Base-by-base conservation (phyloP, 768 basidiomycete genomes). In the Daedalea quercina region DNA sequence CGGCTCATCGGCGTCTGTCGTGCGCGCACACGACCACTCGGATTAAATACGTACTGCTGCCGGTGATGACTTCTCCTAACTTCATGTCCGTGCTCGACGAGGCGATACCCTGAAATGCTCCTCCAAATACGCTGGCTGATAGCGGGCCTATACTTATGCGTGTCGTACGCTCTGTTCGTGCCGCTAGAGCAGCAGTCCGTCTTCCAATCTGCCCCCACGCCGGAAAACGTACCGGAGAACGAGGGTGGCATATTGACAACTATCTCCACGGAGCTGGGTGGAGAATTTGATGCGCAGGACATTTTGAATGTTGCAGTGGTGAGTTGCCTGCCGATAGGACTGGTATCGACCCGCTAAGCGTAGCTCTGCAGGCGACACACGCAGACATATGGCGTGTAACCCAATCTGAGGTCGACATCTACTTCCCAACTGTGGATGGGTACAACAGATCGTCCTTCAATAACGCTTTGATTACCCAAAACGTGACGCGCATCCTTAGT, bases 351-450 rank as follows among this genome's bases (percentile, higher is more conserved):
- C 13, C 25, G 3, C 7, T 24, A 7, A 47, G 9, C 25, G 9
- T 17, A 20, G 20, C 3, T 3, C 9, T 25, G 4, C 35, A 81
- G 80, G 62, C 67, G 20, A 61, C 75, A 50, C 62, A 71, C 49
- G 68, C 77, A 40, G 79, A 82, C 57, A 57, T 83, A 4, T 84
- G 81, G 82, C 75, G 77, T 52, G 65, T 74, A 17, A 65, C 70
- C 1, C 59, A 48, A 9, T 68, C 74, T 8, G 67, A 77, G 55
- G 70, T 82, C 52, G 82, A 84, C 52, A 62, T 84, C 41, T 80
- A 78, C 60, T 69, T 71, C 40, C 69, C 73, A 52, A 53, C 47
- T 46, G 61, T 46, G 19, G 56, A 54, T 22, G 60, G 31, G 54
- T 56, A 44, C 48, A 52, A 63, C 7, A 55, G 44, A 40, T 55